phyloP scores from a whole-genome alignment of 441 rosid genomes.

The Oxalis stricta region DNA sequence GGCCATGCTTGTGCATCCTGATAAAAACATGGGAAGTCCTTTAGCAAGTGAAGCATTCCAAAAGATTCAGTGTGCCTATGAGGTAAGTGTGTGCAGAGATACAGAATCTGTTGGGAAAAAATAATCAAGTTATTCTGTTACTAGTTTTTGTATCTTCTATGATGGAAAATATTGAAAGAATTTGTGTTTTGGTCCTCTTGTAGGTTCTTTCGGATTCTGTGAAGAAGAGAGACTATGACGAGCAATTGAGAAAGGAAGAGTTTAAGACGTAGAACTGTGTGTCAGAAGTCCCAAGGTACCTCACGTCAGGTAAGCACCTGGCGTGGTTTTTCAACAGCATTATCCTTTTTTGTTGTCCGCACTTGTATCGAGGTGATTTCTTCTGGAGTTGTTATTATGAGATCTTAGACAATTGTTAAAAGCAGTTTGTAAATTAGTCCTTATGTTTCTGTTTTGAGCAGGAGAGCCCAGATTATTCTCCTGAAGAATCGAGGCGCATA shows the following conservation, averaged over 20 bases:
- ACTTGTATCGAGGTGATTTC: background rate
- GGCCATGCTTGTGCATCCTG: conserved; percentile 99
- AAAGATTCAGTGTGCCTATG: conserved; percentile 94
- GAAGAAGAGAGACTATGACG: conserved; percentile 93
- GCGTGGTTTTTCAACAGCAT: background rate
- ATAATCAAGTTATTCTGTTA: conserved; percentile 7
- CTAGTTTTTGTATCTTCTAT: background rate
- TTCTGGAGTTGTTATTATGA: background rate
- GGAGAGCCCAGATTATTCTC: conserved; percentile 46
- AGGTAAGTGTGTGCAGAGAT: conserved; percentile 32
- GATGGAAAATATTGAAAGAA: background rate
- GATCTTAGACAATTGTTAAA: background rate
- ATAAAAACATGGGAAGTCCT: conserved; percentile 93
- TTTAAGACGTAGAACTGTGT: conserved; percentile 57
- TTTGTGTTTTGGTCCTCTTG: conserved; percentile 2
- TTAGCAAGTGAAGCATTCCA: conserved; percentile 95
- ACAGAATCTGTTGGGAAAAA: background rate
- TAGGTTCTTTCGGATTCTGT: conserved; percentile 87
- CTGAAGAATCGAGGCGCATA: conserved; percentile 94
- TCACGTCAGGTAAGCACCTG: conserved; percentile 45
- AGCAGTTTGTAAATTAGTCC: background rate
- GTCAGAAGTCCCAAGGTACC: conserved; percentile 44
- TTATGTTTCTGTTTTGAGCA: conserved; percentile 16
- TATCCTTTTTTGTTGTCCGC: background rate
- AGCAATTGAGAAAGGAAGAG: conserved; percentile 78